These are phyloP conservation scores for Aphanomyces cochlioides DNA, from an alignment of 352 stramenopile species.

Conservation along the genomic window DNA sequence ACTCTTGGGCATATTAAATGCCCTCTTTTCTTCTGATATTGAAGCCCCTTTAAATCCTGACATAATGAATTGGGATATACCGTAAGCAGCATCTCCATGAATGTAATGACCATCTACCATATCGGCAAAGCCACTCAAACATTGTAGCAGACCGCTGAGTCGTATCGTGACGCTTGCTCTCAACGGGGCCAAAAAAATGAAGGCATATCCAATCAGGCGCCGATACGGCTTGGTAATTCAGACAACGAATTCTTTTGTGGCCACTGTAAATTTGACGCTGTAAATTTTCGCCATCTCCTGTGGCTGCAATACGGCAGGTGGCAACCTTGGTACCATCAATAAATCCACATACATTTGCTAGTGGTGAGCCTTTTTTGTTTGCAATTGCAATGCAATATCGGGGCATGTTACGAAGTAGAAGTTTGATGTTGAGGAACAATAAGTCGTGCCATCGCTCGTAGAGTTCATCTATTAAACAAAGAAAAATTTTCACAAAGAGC, in stretches of 20 bases:
- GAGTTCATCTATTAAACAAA: not conserved
- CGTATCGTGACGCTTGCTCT: slow-evolving; percentile 13
- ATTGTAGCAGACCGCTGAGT: slow-evolving; percentile 1
- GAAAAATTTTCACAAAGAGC: slow-evolving; percentile 15
- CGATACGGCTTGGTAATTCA: slow-evolving; percentile 22
- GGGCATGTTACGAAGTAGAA: not conserved
- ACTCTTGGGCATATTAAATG: slow-evolving; percentile 15
- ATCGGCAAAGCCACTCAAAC: not conserved
- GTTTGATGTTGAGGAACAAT: slow-evolving; percentile 1
- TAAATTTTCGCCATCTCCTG: slow-evolving; percentile 8
- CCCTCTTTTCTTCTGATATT: not conserved
- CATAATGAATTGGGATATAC: slow-evolving; percentile 6
- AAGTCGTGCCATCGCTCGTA: slow-evolving; percentile 11
- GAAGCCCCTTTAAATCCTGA: slow-evolving; percentile 6
- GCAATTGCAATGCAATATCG: not conserved
- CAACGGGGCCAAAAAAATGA: slow-evolving; percentile 12
- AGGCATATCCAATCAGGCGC: slow-evolving; percentile 7
- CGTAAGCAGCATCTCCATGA: slow-evolving; percentile 20
- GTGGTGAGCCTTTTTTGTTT: slow-evolving; percentile 8
- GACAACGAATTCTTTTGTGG: slow-evolving; percentile 17
- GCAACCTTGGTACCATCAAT: slow-evolving; percentile 21
- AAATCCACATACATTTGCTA: slow-evolving; percentile 11
- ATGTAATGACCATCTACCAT: slow-evolving; percentile 7
- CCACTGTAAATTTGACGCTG: slow-evolving; percentile 24
- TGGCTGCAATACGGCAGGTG: slow-evolving; percentile 10